Evolutionary conservation across 2,329 filamentous ascomycete genomes (phyloP), one percentile per base, ranked within the genome.

Genomic region (Cryphonectria parasitica): DNA sequence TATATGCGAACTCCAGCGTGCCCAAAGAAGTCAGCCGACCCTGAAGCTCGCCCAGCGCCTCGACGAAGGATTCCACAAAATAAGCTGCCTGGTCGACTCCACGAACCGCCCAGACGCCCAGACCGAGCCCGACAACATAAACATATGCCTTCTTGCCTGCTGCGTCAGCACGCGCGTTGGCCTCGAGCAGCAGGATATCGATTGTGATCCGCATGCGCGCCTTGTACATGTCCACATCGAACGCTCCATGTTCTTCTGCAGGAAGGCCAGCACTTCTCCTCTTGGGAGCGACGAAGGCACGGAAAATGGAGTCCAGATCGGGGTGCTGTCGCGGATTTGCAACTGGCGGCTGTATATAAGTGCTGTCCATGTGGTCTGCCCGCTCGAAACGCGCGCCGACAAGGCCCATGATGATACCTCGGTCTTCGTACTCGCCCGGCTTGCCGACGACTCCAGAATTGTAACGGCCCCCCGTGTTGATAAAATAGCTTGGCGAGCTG

Each of bases 341-440:
- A 0, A 52, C 69, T 6, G 52, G 63, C 13, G 71, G 64, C 31
- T 39, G 36, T 25, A 68, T 66, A 22, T 66, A 72, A 8, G 64
- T 66, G 3, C 73, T 71, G 64, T 80, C 78, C 78, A 80, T 80
- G 15, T 72, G 74, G 58, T 74, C 74, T 0, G 15, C 0, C 13
- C 78, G 74, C 70, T 80, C 78, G 41, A 79, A 80, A 2, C 78
- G 75, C 2, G 78, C 73, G 0, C 78, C 78, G 4, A 80, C 79
- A 19, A 80, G 74, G 1, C 78, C 79, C 22, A 79, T 68, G 11
- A 79, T 78, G 56, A 80, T 64, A 0, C 78, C 79, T 11, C 77
- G 74, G 2, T 73, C 54, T 52, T 78, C 76, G 49, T 76, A 79
- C 0, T 71, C 70, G 5, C 75, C 75, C 0, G 67, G 39, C 22